Evolutionary conservation across 2,329 filamentous ascomycete genomes (phyloP).

Genomic region (Fusarium nurragi): DNA sequence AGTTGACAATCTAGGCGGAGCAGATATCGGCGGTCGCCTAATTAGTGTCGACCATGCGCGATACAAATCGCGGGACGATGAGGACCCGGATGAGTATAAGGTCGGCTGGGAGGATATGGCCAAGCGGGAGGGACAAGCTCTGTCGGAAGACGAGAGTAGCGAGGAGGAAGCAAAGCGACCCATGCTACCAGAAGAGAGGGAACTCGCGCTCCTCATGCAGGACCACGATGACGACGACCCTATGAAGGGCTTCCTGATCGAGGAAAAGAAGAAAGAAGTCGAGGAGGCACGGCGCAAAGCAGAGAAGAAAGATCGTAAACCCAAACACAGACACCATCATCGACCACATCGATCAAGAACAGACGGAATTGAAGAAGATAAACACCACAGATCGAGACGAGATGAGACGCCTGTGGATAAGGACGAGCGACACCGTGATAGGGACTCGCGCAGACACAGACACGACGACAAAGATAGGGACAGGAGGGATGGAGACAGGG

Average conservation of each 20-base stretch:
- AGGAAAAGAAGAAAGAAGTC: conserved; percentile 91
- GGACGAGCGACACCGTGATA: conserved; percentile 44
- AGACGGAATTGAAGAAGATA: conserved; percentile 47
- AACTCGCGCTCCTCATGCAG: conserved; percentile 77
- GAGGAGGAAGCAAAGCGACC: conserved; percentile 64
- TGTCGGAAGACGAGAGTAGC: conserved; percentile 57
- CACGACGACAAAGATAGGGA: conserved; percentile 44
- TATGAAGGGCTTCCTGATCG: conserved; percentile 91
- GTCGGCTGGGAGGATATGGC: conserved; percentile 69
- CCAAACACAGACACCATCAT: conserved; percentile 59
- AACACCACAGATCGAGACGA: conserved; percentile 49
- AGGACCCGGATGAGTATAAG: conserved; percentile 68
- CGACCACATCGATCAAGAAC: conserved; percentile 56
- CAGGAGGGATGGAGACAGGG: conserved; percentile 37
- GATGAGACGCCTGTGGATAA: conserved; percentile 49
- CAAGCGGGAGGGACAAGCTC: conserved; percentile 59
- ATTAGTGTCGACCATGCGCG: conserved; percentile 91
- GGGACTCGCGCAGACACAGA: conserved; percentile 45
- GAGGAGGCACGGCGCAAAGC: conserved; percentile 69
- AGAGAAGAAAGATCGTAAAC: conserved; percentile 60
- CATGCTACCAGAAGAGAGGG: conserved; percentile 81
- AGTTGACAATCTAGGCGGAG: conserved; percentile 93
- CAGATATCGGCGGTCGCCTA: conserved; percentile 80
- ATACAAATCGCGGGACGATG: conserved; percentile 88
- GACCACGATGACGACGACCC: conserved; percentile 96